phyloP scores from a whole-genome alignment of 139 green algal genomes.

The Chlamydomonas sp. region DNA sequence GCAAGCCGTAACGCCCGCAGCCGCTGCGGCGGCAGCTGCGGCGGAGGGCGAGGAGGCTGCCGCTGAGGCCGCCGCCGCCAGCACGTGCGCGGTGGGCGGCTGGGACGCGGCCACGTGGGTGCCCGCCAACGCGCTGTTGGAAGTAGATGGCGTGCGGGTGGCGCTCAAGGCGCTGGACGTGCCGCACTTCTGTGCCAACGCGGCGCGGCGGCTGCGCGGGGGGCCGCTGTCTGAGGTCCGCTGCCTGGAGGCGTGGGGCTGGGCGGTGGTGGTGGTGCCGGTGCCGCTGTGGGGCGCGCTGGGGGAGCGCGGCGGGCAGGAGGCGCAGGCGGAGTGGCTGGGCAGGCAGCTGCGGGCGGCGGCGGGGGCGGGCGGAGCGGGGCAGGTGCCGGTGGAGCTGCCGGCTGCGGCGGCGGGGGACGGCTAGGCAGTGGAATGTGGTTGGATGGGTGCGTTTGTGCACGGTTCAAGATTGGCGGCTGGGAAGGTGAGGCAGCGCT shows the following conservation, averaged over 20 bases:
- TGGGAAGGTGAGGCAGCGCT: no score
- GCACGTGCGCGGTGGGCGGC: neutral
- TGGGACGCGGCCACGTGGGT: neutral
- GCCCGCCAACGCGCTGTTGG: conserved; percentile 10
- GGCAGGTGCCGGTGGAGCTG: no score
- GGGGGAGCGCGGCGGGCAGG: neutral
- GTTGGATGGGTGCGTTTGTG: no score
- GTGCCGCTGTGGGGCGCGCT: neutral
- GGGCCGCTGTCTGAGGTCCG: conserved; percentile 21
- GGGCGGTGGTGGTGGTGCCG: conserved; percentile 31
- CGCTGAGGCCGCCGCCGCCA: neutral
- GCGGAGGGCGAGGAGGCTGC: neutral
- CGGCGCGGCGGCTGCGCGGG: neutral
- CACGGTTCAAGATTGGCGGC: no score
- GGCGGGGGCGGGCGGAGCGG: neutral
- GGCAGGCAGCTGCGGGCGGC: neutral
- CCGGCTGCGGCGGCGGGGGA: no score
- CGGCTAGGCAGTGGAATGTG: no score
- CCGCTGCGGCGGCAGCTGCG: no score
- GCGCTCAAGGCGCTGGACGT: conserved; percentile 20
- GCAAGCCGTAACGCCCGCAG: neutral
- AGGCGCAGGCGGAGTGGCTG: neutral
- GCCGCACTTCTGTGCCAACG: conserved; percentile 6
- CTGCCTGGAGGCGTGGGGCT: conserved; percentile 22
- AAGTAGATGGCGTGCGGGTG: conserved; percentile 2